These are phyloP conservation scores for Solanum pinnatisectum DNA, from an alignment of 257 asterid species.

Conservation along the genomic window DNA sequence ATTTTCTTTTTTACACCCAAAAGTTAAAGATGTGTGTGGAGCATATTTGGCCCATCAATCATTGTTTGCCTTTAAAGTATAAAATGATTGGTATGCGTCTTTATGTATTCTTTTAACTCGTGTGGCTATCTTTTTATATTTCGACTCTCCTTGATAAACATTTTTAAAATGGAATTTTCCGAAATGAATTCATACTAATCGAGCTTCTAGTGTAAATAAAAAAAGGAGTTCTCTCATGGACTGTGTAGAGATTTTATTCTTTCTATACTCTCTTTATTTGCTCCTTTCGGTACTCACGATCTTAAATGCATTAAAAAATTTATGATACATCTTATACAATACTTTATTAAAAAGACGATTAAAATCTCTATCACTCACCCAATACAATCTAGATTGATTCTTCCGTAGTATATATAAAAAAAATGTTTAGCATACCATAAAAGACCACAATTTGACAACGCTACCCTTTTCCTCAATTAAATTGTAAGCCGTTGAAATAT, in stretches of 20 bases:
- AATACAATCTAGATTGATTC: not conserved
- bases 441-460: not conserved
- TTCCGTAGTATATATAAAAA: not conserved
- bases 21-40: not conserved
- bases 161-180: not conserved
- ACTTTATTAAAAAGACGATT: too few species aligned
- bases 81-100: not conserved
- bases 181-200: too few species aligned
- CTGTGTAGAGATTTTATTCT: too few species aligned
- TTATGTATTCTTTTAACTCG: not conserved
- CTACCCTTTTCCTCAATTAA: not conserved
- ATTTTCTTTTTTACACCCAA: not conserved
- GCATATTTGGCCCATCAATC: not conserved
- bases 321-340: rapidly evolving
- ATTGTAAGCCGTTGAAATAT: not conserved
- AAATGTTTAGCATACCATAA: not conserved
- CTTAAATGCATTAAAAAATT: too few species aligned
- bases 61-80: not conserved
- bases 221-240: too few species aligned
- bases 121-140: not conserved
- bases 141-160: too few species aligned
- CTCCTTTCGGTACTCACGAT: not conserved
- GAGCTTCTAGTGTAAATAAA: not conserved
- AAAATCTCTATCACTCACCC: rapidly evolving
- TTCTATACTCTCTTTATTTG: too few species aligned